Percentiles rank a stretch among this genome's conserved stretches.
phyloP scores from a whole-genome alignment of 2,329 filamentous ascomycete genomes.

The Penicillium sp. region DNA sequence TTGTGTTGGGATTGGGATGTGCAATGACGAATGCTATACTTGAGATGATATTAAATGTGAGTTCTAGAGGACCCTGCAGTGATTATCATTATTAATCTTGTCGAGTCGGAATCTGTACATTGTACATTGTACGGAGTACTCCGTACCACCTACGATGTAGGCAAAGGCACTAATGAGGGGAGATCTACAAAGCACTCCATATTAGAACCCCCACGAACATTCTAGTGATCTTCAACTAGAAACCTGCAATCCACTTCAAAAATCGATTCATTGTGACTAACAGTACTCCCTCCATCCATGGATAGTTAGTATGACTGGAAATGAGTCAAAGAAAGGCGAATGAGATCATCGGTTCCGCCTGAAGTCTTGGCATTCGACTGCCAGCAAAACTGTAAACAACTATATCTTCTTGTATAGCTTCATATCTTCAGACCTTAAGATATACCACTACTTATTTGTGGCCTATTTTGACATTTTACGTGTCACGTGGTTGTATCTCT shows the following conservation, averaged over 20 bases:
- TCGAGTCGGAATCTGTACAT: not conserved
- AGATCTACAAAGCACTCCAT: not conserved
- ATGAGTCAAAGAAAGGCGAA: constrained; percentile 9
- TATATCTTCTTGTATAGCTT: constrained; percentile 8
- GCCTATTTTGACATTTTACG: not conserved
- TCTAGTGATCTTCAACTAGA: not conserved
- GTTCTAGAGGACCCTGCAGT: not conserved
- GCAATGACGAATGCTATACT: not conserved
- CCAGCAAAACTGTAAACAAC: constrained; percentile 3
- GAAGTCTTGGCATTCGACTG: constrained; percentile 6
- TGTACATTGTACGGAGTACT: not conserved
- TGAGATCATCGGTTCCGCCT: constrained; percentile 9
- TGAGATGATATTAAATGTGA: not conserved
- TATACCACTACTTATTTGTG: not conserved
- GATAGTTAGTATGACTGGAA: constrained; percentile 2
- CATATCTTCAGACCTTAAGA: not conserved
- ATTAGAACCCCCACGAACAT: not conserved
- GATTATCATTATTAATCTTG: not conserved
- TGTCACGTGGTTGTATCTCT: constrained; percentile 7
- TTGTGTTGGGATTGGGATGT: not conserved
- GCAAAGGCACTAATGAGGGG: not conserved
- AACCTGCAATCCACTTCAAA: not conserved
- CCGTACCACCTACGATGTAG: not conserved
- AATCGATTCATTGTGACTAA: not conserved
- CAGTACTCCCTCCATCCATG: not conserved